Conservation (phyloP, 352 stramenopile genomes). For the Globisporangium sylvaticum region DNA sequence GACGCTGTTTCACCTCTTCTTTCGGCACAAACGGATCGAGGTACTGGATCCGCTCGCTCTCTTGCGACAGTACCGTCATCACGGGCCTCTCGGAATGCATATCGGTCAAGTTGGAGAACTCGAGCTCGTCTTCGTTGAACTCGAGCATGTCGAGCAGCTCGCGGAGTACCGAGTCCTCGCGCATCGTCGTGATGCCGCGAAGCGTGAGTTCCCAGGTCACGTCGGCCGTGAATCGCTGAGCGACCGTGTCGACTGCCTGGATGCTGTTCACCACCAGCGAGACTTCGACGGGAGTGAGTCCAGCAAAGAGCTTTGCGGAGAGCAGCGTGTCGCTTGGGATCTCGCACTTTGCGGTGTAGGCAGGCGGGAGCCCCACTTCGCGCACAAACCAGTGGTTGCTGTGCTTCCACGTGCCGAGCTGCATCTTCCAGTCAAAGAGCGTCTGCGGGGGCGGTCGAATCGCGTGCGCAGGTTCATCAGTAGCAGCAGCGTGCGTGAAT, state of each 20-base stretch:
- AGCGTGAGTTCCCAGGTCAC: slow-evolving; percentile 32
- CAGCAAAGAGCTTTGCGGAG: slow-evolving; percentile 20
- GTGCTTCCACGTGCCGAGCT: slow-evolving; percentile 40
- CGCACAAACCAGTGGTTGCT: slow-evolving; percentile 52
- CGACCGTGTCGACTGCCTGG: slow-evolving; percentile 24
- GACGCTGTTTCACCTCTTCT: background rate
- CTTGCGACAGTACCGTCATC: background rate
- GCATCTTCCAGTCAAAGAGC: slow-evolving; percentile 60
- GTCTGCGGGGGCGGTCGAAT: slow-evolving; percentile 14
- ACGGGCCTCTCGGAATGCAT: slow-evolving; percentile 14
- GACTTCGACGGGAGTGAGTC: slow-evolving; percentile 20
- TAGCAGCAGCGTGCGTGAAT: background rate
- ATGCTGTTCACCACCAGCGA: slow-evolving; percentile 24
- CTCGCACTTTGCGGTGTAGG: background rate
- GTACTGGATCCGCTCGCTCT: slow-evolving; percentile 11
- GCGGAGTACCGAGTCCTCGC: slow-evolving; percentile 25
- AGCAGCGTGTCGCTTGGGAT: slow-evolving; percentile 3
- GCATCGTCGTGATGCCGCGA: slow-evolving; percentile 23
- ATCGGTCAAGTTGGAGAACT: slow-evolving; percentile 28
- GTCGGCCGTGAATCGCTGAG: slow-evolving; percentile 25
- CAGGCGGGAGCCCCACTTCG: slow-evolving; percentile 26
- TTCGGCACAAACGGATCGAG: slow-evolving; percentile 12
- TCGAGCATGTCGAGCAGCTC: slow-evolving; percentile 31
- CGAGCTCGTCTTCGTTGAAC: slow-evolving; percentile 25
- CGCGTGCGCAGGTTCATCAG: background rate